A percentile compares a stretch with the other conserved stretches of the same genome.
Conservation (phyloP, 164 flowering plant genomes). For the Protea cynaroides region DNA sequence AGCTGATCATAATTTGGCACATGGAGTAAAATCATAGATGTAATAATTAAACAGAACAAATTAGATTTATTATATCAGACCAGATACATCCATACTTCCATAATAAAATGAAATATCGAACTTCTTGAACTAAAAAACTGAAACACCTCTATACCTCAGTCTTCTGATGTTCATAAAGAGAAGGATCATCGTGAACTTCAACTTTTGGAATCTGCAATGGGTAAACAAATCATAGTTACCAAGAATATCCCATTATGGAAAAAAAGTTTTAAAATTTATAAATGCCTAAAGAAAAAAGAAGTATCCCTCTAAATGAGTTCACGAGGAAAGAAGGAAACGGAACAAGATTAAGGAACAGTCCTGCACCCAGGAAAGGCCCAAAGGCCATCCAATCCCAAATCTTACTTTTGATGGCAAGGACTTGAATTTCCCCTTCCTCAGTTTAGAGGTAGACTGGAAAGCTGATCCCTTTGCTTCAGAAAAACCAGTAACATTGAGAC, state of each 20-base stretch:
- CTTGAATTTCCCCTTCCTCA: slow-evolving; percentile 34
- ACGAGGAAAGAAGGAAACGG: no score
- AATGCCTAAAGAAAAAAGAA: background rate
- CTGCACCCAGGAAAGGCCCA: background rate
- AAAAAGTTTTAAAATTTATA: background rate
- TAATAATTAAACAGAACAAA: no score
- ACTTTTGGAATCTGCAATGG: slow-evolving; percentile 17
- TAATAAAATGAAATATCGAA: background rate
- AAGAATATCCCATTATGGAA: background rate
- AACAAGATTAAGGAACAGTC: no score
- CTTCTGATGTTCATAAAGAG: slow-evolving; percentile 22
- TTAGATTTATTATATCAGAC: no score
- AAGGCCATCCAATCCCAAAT: background rate
- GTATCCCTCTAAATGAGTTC: background rate
- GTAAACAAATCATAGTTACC: slow-evolving; percentile 7
- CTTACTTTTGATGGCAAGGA: slow-evolving; percentile 38
- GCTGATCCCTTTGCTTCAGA: slow-evolving; percentile 29
- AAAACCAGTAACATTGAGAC: slow-evolving; percentile 15
- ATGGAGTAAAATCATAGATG: no score
- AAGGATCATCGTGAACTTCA: slow-evolving; percentile 25
- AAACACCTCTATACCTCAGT: slow-evolving; percentile 28
- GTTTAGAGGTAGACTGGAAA: slow-evolving; percentile 15
- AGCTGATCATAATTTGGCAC: no score
- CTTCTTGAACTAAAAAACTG: background rate
- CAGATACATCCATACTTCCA: no score